These are phyloP conservation scores for Claviceps spartinae DNA, from an alignment of 2,329 filamentous ascomycete species.

Conservation along the genomic window DNA sequence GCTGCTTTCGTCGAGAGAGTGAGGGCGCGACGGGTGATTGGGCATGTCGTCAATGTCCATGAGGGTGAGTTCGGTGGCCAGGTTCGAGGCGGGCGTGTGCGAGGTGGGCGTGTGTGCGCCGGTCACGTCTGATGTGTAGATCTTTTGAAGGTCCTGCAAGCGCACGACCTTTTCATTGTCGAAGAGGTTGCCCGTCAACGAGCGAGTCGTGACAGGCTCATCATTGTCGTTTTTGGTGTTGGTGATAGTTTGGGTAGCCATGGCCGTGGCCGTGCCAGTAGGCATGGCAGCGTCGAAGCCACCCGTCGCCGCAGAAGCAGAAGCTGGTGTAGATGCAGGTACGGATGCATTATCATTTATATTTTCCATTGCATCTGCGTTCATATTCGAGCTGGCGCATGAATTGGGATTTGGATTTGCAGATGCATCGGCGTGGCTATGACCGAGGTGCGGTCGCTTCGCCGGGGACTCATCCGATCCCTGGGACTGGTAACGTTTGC, in stretches of 20 bases:
- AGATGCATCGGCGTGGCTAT: constrained; percentile 44
- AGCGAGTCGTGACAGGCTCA: not conserved
- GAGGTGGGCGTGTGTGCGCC: constrained; percentile 22
- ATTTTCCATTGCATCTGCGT: constrained; percentile 17
- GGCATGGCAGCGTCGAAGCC: not conserved
- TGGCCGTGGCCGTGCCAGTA: not conserved
- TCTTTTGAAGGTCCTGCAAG: not conserved
- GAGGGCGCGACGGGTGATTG: constrained; percentile 15
- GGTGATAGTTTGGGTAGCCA: not conserved
- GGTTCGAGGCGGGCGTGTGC: constrained; percentile 26
- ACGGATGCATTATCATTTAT: constrained; percentile 18
- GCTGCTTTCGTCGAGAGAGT: constrained; percentile 7
- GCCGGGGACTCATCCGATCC: constrained; percentile 40
- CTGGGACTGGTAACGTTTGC: constrained; percentile 34
- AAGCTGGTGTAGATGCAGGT: constrained; percentile 9
- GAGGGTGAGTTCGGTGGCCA: constrained; percentile 25
- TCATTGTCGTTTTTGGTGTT: not conserved
- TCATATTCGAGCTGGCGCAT: not conserved
- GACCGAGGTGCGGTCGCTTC: constrained; percentile 47
- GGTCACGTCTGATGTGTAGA: not conserved
- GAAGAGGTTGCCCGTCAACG: constrained; percentile 14
- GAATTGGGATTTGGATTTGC: constrained; percentile 9
- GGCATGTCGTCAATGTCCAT: constrained; percentile 41
- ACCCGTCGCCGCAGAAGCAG: constrained; percentile 19
- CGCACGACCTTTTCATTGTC: constrained; percentile 30